Evolutionary conservation across 164 flowering plant genomes (phyloP).

Genomic region (Vitis vinifera): ASM3070453v1 NC_081809.1:5567501-5568000

Average conservation of each 20-base stretch:
- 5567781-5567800: neutral
- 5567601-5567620: conserved; percentile 94
- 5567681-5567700: conserved; percentile 89
- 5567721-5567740: conserved; percentile 98
- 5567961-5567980: conserved; percentile 77
- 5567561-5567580: neutral
- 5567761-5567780: conserved; percentile 61
- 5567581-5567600: conserved; percentile 53
- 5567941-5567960: conserved; percentile 89
- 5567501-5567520: conserved; percentile 69
- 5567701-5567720: conserved; percentile 94
- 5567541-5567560: neutral
- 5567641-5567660: conserved; percentile 80
- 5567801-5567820: neutral
- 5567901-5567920: conserved; percentile 97
- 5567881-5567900: conserved; percentile 63
- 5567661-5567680: conserved; percentile 89
- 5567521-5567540: neutral
- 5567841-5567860: neutral
- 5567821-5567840: neutral
- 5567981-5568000: conserved; percentile 78
- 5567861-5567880: neutral
- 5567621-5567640: conserved; percentile 65
- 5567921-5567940: conserved; percentile 98
- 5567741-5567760: conserved; percentile 88